A percentile compares a stretch with the other conserved stretches of the same genome.
phyloP scores from a whole-genome alignment of 2,329 filamentous ascomycete genomes.

The Monilinia polystroma region DNA sequence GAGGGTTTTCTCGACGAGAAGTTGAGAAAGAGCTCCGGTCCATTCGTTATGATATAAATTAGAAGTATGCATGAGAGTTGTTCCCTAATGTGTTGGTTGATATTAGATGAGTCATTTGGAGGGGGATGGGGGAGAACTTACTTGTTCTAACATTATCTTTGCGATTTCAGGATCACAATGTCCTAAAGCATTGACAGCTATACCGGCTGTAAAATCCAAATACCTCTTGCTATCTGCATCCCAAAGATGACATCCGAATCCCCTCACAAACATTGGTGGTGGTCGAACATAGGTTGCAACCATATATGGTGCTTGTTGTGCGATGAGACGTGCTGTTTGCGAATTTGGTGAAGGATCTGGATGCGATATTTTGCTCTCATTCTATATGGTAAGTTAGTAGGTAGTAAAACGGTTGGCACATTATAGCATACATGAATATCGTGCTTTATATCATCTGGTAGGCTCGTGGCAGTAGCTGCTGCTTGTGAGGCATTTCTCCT shows the following conservation, averaged over 20 bases:
- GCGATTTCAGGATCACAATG: conserved; percentile 82
- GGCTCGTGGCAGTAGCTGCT: conserved; percentile 42
- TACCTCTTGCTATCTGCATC: conserved; percentile 88
- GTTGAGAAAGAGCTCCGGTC: conserved; percentile 84
- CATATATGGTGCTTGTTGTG: conserved; percentile 82
- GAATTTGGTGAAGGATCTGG: conserved; percentile 74
- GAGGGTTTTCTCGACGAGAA: conserved; percentile 77
- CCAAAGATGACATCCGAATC: conserved; percentile 83
- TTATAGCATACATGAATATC: conserved; percentile 41
- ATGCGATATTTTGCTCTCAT: conserved; percentile 53
- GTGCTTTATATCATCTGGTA: conserved; percentile 41
- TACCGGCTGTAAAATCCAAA: conserved; percentile 92
- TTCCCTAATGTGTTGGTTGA: conserved; percentile 48
- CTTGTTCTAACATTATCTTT: conserved; percentile 75
- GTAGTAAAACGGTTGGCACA: conserved; percentile 16
- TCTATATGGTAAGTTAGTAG: conserved; percentile 27
- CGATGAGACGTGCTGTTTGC: conserved; percentile 70
- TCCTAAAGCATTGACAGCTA: conserved; percentile 90
- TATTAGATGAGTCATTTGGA: conserved; percentile 5
- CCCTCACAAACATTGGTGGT: conserved; percentile 83
- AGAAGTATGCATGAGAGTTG: conserved; percentile 83
- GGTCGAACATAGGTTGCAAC: conserved; percentile 93
- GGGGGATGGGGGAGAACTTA: conserved; percentile 40
- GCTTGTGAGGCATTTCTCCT: conserved; percentile 39
- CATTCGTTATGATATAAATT: conserved; percentile 98